Evolutionary conservation across 2,329 filamentous ascomycete genomes (phyloP).

Genomic region (Orbilia brochopaga): DNA sequence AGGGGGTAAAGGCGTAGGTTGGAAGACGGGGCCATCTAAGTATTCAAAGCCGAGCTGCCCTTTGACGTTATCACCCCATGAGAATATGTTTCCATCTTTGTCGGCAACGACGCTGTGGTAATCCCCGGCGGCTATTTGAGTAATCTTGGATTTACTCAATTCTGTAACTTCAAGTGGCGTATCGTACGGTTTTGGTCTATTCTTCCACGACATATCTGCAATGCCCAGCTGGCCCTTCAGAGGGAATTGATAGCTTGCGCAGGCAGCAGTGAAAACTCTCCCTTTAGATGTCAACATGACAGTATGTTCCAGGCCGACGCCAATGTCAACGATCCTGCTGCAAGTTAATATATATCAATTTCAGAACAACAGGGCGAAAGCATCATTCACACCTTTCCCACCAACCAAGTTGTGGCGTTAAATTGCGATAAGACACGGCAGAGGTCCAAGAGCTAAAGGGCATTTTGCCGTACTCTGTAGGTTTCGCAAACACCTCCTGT

Average conservation of each 20-base stretch:
- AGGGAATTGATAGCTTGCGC: conserved; percentile 78
- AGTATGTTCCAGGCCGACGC: conserved; percentile 82
- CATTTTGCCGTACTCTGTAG: conserved; percentile 72
- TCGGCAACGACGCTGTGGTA: conserved; percentile 83
- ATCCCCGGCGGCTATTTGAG: conserved; percentile 81
- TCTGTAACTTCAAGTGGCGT: conserved; percentile 78
- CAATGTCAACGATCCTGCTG: conserved; percentile 70
- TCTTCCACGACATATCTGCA: conserved; percentile 79
- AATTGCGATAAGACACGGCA: conserved; percentile 71
- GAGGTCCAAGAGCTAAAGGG: conserved; percentile 69
- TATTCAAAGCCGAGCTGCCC: conserved; percentile 89
- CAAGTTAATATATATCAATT: conserved; percentile 1
- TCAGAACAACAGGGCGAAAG: background rate
- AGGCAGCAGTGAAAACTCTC: conserved; percentile 85
- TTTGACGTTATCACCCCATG: conserved; percentile 87
- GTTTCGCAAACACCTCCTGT: conserved; percentile 70
- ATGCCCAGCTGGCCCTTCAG: conserved; percentile 85
- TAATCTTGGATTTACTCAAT: conserved; percentile 71
- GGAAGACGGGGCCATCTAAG: conserved; percentile 69
- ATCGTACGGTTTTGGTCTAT: conserved; percentile 77
- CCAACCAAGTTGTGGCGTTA: conserved; percentile 73
- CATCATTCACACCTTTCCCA: conserved; percentile 53
- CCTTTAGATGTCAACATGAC: conserved; percentile 83
- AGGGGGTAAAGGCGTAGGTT: conserved; percentile 73
- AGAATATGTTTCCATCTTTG: conserved; percentile 76